Conservation (phyloP, 306 rosid genomes). For the Pachyrhizus erosus region DNA sequence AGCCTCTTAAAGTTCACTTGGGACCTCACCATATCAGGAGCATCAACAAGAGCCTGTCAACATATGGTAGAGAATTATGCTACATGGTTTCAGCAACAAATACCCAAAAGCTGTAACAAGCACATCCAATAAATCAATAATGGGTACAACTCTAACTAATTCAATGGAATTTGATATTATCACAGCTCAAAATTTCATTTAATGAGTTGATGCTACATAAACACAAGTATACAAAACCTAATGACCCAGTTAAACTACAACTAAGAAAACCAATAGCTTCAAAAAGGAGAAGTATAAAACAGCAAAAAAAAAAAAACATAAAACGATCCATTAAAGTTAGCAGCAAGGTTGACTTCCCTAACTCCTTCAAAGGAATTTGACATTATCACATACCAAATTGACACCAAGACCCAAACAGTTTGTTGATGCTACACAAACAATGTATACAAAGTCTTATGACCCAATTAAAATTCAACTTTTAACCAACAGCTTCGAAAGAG, state of each 20-base stretch:
- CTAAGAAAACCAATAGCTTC: neutral
- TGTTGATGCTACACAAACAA: neutral
- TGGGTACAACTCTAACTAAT: neutral
- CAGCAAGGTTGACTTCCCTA: neutral
- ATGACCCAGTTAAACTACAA: neutral
- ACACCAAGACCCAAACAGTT: neutral
- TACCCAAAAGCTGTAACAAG: neutral
- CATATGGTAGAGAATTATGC: neutral
- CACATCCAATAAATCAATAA: neutral
- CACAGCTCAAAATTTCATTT: neutral
- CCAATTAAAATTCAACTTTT: neutral
- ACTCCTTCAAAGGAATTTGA: neutral
- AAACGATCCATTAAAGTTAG: neutral
- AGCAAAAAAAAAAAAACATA: neutral
- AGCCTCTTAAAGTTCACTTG: constrained; percentile 86
- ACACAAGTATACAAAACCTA: neutral
- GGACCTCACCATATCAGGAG: constrained; percentile 82
- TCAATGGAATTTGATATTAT: neutral
- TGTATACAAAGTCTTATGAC: neutral
- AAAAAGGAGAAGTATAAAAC: neutral
- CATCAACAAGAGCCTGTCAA: constrained; percentile 81
- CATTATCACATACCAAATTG: neutral
- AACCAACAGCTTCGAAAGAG: neutral
- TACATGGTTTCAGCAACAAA: neutral
- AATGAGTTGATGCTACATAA: neutral